Percentiles rank a stretch among this genome's conserved stretches.
Conservation (phyloP, 768 basidiomycete genomes). For the Kwoniella sp. region DNA sequence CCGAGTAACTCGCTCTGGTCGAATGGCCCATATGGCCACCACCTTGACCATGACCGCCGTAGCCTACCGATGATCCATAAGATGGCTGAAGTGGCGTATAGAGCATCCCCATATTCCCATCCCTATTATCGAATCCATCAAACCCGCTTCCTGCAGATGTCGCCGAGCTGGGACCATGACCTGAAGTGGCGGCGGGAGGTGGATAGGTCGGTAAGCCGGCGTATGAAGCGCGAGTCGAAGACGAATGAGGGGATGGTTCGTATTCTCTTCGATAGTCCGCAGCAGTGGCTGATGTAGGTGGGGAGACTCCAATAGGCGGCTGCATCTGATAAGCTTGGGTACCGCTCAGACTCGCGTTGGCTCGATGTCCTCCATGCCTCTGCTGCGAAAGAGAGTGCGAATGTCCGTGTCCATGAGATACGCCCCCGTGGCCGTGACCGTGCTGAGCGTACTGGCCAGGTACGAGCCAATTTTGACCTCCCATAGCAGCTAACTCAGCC, state of each 20-base stretch:
- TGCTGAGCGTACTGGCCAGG: constrained; percentile 31
- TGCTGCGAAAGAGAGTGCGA: constrained; percentile 12
- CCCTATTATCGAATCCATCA: constrained; percentile 40
- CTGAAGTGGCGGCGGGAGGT: constrained; percentile 39
- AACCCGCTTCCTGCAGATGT: constrained; percentile 18
- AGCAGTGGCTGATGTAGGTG: constrained; percentile 17
- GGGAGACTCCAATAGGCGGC: constrained; percentile 40
- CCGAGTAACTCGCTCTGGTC: constrained; percentile 45
- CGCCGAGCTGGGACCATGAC: constrained; percentile 20
- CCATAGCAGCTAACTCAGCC: constrained; percentile 61
- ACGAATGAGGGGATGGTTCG: constrained; percentile 24
- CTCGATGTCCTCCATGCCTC: constrained; percentile 17
- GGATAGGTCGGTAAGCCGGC: constrained; percentile 41
- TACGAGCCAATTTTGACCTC: constrained; percentile 41
- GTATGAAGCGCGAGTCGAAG: constrained; percentile 9
- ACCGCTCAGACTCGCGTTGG: constrained; percentile 17
- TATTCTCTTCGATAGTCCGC: constrained; percentile 28
- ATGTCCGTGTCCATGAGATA: constrained; percentile 7
- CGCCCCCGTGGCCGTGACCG: constrained; percentile 17
- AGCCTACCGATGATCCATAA: constrained; percentile 3
- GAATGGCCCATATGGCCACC: constrained; percentile 27
- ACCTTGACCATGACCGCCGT: background rate
- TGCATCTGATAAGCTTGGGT: constrained; percentile 43
- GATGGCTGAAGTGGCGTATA: constrained; percentile 46
- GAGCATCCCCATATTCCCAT: constrained; percentile 40